These are phyloP conservation scores for Talaromyces liani DNA, from an alignment of 495 filamentous ascomycete species.

Conservation along the genomic window DNA sequence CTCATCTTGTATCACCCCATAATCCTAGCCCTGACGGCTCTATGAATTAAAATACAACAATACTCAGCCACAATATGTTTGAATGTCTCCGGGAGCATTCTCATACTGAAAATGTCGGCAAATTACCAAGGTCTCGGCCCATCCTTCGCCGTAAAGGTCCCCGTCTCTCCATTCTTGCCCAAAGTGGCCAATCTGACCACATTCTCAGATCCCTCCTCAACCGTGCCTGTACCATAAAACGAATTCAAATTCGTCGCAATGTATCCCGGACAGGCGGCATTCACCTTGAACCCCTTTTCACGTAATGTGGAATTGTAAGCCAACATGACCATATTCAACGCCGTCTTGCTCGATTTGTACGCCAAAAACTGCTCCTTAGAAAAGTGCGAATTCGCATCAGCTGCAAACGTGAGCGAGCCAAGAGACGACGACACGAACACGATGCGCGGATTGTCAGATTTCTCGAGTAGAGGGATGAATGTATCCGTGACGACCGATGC, in stretches of 20 bases:
- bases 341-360: constrained; percentile 28
- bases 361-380: constrained; percentile 5
- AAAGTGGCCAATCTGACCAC: constrained; percentile 20
- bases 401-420: constrained; percentile 18
- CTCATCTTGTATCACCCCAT: too few relatives aligned
- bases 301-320: constrained; percentile 17
- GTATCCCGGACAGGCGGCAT: constrained; percentile 20
- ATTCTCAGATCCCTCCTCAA: constrained; percentile 18
- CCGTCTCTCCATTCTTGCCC: constrained; percentile 18
- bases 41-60: too few relatives aligned
- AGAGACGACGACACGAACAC: constrained; percentile 32
- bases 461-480: constrained; percentile 36
- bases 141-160: constrained; percentile 16
- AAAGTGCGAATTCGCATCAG: background rate
- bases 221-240: constrained; percentile 10
- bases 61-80: too few relatives aligned
- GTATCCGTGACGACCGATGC: constrained; percentile 29
- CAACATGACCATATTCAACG: constrained; percentile 30
- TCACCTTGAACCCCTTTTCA: constrained; percentile 21
- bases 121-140: constrained; percentile 18
- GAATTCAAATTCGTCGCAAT: constrained; percentile 17
- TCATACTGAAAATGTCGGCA: too few relatives aligned
- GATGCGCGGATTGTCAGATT: constrained; percentile 28
- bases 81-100: too few relatives aligned
- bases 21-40: too few relatives aligned